These are phyloP conservation scores for Cutaneotrichosporon arboriforme DNA, from an alignment of 1,284 basidiomycete species.

Conservation along the genomic window DNA sequence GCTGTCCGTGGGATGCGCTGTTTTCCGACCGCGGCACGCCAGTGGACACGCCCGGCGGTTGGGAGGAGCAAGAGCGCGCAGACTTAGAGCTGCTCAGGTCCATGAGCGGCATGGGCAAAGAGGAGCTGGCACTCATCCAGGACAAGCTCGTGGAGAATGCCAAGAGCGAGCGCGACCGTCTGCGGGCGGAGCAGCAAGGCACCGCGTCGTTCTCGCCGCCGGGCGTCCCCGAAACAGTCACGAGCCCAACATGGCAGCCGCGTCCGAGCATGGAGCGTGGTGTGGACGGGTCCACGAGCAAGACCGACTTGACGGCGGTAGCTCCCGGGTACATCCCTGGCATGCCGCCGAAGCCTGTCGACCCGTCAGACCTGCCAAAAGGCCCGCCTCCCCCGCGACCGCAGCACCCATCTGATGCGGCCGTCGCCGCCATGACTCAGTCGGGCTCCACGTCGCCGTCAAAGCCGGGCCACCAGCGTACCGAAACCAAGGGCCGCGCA, in stretches of 20 bases:
- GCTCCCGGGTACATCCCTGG: background rate
- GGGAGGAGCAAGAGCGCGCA: slow-evolving; percentile 10
- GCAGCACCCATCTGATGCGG: slow-evolving; percentile 4
- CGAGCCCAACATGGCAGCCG: too few relatives aligned
- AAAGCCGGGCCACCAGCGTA: background rate
- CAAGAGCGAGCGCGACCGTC: slow-evolving; percentile 29
- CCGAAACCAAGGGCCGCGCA: slow-evolving; percentile 3
- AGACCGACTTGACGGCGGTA: background rate
- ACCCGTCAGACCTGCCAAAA: slow-evolving; percentile 9
- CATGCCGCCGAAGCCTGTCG: slow-evolving; percentile 2
- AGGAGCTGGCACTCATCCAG: slow-evolving; percentile 34
- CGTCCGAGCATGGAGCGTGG: background rate
- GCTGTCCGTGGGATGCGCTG: slow-evolving; percentile 10
- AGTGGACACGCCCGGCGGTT: background rate
- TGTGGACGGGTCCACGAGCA: background rate
- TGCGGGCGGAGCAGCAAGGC: slow-evolving; percentile 11
- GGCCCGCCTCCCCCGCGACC: slow-evolving; percentile 15
- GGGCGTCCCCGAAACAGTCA: too few relatives aligned
- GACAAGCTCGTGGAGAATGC: slow-evolving; percentile 36
- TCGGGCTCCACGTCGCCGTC: background rate
- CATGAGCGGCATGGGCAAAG: slow-evolving; percentile 32
- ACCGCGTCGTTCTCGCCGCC: too few relatives aligned
- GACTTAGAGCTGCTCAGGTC: slow-evolving; percentile 23
- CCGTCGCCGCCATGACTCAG: background rate
- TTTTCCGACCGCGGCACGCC: slow-evolving; percentile 1